Evolutionary conservation across 1,139 yeast species (phyloP), one percentile per base, ranked within the genome.

Genomic region (Saccharomyces hybrid): DNA sequence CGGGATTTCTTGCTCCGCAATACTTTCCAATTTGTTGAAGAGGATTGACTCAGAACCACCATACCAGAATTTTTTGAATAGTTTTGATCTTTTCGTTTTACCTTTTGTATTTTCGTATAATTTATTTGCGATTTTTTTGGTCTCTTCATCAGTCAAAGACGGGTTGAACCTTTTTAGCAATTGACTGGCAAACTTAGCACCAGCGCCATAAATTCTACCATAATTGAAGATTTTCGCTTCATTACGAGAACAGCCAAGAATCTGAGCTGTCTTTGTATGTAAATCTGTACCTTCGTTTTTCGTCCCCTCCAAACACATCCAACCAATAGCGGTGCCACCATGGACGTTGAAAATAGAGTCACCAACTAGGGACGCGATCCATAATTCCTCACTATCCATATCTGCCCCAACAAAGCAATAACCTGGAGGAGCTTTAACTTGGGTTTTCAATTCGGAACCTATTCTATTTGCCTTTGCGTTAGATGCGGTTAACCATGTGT

Each of bases 251-350:
- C 95, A 93, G 0, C 96, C 96, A 66, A 95, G 73, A 61, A 95
- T 91, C 26, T 78, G 78, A 0, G 99, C 97, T 0, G 99, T 95
- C 63, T 88, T 90, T 0, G 98, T 90, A 68, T 95, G 99, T 60
- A 95, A 73, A 72, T 95, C 99, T 0, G 99, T 95, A 9, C 91
- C 95, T 56, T 87, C 93, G 55, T 75, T 76, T 70, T 95, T 95
- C 25, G 93, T 85, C 14, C 99, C 99, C 74, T 95, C 99, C 54
- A 95, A 76, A 1, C 98, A 91, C 99, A 95, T 95, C 99, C 99
- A 95, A 0, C 99, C 98, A 53, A 95, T 78, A 0, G 98, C 96
- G 0, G 99, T 89, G n/a, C 95, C 95, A 2, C 99, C 99, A 69
- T 95, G 99, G 46, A 88, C 75, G 51, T 85, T 82, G 70, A 93